A percentile compares a stretch with the other conserved stretches of the same genome.
These are phyloP conservation scores for Apiotrichum veenhuisii DNA, from an alignment of 1,284 basidiomycete species.

Conservation along the genomic window DNA sequence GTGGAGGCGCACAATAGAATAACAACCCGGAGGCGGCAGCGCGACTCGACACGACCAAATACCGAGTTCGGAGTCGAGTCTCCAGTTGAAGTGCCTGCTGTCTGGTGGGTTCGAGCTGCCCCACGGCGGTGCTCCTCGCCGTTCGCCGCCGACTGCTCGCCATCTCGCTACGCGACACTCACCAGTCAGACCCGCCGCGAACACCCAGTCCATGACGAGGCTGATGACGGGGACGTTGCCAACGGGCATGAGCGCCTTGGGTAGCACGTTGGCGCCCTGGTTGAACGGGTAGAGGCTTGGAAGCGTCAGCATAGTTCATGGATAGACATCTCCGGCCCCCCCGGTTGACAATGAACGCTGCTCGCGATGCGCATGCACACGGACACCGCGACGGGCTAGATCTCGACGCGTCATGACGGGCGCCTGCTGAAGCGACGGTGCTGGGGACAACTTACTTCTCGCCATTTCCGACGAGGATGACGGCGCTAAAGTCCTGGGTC, in stretches of 20 bases:
- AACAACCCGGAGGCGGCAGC: too few relatives aligned
- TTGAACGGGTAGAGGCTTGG: constrained; percentile 47
- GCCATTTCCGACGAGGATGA: constrained; percentile 80
- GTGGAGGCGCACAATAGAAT: not conserved
- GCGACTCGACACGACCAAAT: too few relatives aligned
- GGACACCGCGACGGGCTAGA: too few relatives aligned
- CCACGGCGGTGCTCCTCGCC: not conserved
- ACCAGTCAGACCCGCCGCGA: constrained; percentile 81
- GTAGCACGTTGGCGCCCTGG: constrained; percentile 41
- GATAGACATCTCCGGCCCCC: too few relatives aligned
- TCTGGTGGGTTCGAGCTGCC: too few relatives aligned
- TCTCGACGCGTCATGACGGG: not conserved
- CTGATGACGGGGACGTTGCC: constrained; percentile 84
- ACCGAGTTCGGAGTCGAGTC: too few relatives aligned
- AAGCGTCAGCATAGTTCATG: too few relatives aligned
- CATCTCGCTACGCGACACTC: constrained; percentile 19
- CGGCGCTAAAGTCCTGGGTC: constrained; percentile 68
- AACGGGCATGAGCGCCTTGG: constrained; percentile 78
- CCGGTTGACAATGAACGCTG: too few relatives aligned
- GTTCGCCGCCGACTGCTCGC: not conserved
- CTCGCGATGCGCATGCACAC: too few relatives aligned
- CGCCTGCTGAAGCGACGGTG: too few relatives aligned
- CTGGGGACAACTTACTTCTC: constrained; percentile 78
- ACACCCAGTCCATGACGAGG: constrained; percentile 77
- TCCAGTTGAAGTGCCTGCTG: too few relatives aligned